Evolutionary conservation across 352 stramenopile species (phyloP).

Genomic region (Pythium rhizo-oryzae): DNA sequence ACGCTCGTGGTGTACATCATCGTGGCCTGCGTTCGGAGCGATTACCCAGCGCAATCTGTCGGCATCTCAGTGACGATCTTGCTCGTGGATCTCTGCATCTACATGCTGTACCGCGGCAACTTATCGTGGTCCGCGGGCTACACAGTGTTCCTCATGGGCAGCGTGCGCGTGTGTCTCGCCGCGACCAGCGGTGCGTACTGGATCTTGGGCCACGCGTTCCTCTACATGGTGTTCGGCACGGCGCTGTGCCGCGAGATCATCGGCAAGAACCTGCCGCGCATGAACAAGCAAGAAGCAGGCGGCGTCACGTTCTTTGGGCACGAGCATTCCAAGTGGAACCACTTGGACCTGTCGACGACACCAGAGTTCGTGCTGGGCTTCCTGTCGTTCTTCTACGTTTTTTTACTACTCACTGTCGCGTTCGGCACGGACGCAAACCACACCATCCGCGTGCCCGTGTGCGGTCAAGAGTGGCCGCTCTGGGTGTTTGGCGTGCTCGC

Average conservation of each 20-base stretch:
- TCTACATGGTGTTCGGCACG: slow-evolving; percentile 81
- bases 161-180: slow-evolving; percentile 68
- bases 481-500: slow-evolving; percentile 88
- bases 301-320: slow-evolving; percentile 86
- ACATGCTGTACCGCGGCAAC: slow-evolving; percentile 69
- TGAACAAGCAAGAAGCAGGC: slow-evolving; percentile 82
- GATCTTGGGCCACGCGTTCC: slow-evolving; percentile 77
- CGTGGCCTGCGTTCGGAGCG: slow-evolving; percentile 52
- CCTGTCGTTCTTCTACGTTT: slow-evolving; percentile 87
- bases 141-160: slow-evolving; percentile 80
- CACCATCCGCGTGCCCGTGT: slow-evolving; percentile 50
- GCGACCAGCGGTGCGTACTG: slow-evolving; percentile 72
- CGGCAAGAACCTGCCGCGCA: slow-evolving; percentile 72
- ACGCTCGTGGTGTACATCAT: slow-evolving; percentile 64
- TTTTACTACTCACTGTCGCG: slow-evolving; percentile 74
- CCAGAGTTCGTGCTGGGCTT: slow-evolving; percentile 85
- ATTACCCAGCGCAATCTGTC: slow-evolving; percentile 59
- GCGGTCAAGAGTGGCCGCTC: slow-evolving; percentile 72
- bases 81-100: slow-evolving; percentile 74
- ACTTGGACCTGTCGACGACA: slow-evolving; percentile 76
- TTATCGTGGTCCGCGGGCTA: slow-evolving; percentile 80
- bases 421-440: slow-evolving; percentile 63
- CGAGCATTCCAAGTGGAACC: slow-evolving; percentile 57
- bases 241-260: slow-evolving; percentile 85
- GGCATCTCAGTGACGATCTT: slow-evolving; percentile 71